Base-by-base conservation (phyloP, 2,329 filamentous ascomycete species). In the Curvularia sp. region DNA sequence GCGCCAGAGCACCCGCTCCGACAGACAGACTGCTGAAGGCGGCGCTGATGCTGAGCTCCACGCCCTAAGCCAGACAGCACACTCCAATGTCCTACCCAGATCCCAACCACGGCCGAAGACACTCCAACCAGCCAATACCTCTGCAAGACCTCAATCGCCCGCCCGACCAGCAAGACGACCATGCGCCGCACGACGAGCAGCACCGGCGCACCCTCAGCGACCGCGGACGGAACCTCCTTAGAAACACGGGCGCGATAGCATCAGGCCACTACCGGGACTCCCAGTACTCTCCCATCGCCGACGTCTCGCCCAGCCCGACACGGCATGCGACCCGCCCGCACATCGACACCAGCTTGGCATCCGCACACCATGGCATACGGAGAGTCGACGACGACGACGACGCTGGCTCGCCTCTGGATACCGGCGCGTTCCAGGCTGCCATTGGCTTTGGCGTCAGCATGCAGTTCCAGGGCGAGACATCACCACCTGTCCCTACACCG, bases 51-150 rank as follows among this genome's bases (percentile, higher is more conserved):
- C 68, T 65, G 63, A 63, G 35, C 62, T 68, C 65, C 67, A 60
- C 50, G 63, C 62, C 61, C 57, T 60, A 58, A 58, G 49, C 55
- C 67, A 68, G 65, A 54, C 72, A 68, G 65, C 56, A 61, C 71
- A 66, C 71, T 67, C 65, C 70, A 69, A 84, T 83, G 82, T 79
- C 82, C 78, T 81, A 81, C 67, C 78, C 80, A 71, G 80, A 81
- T 66, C 76, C 80, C 50, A 73, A 74, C 58, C 78, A 81, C 68
- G 77, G 80, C 61, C 78, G 80, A 64, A 77, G 79, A 62, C 80
- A 83, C 28, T 77, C 79, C 57, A 80, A 82, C 59, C 84, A 85
- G 70, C 88, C 89, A 62, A 93, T 95, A 78, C 90, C 89, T 59
- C 81, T 94, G 58, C 88, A 88, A 76, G 85, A 81, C 66, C 76